A percentile compares a stretch with the other conserved stretches of the same genome.
Evolutionary conservation across 495 filamentous ascomycete species (phyloP).

Genomic region (Letharia columbiana): DNA sequence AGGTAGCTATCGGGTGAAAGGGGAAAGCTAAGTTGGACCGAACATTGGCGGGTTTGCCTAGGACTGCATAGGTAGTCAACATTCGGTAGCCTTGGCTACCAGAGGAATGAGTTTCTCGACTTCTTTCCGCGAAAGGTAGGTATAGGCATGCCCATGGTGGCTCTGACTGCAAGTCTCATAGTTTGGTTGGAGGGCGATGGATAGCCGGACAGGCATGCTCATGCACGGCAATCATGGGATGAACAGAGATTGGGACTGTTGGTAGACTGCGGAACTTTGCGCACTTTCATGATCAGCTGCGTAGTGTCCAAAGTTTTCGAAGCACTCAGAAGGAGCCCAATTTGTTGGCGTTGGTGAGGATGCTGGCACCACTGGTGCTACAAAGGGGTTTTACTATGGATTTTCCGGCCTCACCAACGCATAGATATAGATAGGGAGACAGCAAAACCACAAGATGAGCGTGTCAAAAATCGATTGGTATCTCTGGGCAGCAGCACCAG

Average conservation of each 20-base stretch:
- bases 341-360: not conserved
- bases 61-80: not conserved
- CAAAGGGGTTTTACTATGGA: not conserved
- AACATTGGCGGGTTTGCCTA: not conserved
- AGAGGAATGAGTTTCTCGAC: not conserved
- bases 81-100: not conserved
- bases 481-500: not conserved
- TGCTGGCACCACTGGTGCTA: not conserved
- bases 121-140: not conserved
- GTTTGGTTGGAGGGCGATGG: not conserved
- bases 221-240: not conserved
- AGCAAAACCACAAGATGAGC: not conserved
- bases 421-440: not conserved
- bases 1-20: not conserved
- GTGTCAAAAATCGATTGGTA: not conserved
- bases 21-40: not conserved
- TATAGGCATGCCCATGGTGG: not conserved
- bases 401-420: not conserved
- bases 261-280: not conserved
- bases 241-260: not conserved
- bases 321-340: not conserved
- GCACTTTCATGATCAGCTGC: not conserved
- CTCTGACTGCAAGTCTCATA: not conserved
- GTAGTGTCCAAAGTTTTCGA: not conserved
- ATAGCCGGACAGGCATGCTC: not conserved